A percentile compares a stretch with the other conserved stretches of the same genome.
Conservation (phyloP, 1,139 yeast species). For the Yamadazyma friedrichii region DNA sequence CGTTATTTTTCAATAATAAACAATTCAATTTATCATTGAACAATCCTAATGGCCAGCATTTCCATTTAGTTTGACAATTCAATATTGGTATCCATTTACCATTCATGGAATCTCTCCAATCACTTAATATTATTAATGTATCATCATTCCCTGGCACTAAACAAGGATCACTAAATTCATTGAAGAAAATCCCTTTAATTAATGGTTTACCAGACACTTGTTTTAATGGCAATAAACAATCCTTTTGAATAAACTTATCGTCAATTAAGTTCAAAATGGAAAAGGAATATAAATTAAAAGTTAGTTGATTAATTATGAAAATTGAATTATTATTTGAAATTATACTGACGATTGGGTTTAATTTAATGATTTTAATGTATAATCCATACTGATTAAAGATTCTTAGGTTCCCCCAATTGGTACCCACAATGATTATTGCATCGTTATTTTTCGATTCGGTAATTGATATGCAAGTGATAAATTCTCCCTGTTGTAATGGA, state of each 20-base stretch:
- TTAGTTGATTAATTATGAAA: constrained; percentile 33
- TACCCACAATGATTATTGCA: constrained; percentile 40
- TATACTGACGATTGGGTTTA: constrained; percentile 38
- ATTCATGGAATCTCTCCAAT: constrained; percentile 77
- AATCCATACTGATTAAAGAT: constrained; percentile 42
- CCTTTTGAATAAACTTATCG: constrained; percentile 41
- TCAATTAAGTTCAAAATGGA: constrained; percentile 37
- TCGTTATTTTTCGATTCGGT: constrained; percentile 22
- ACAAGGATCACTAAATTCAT: constrained; percentile 85
- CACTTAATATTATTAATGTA: constrained; percentile 61
- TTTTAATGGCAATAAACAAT: constrained; percentile 37
- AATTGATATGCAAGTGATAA: constrained; percentile 37
- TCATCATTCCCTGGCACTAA: constrained; percentile 72
- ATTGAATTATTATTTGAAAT: constrained; percentile 34
- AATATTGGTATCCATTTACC: constrained; percentile 89
- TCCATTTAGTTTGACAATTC: constrained; percentile 58
- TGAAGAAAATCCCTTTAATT: constrained; percentile 74
- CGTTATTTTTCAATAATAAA: constrained; percentile 65
- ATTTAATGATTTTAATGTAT: constrained; percentile 38
- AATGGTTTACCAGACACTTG: constrained; percentile 25
- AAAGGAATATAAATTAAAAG: constrained; percentile 30
- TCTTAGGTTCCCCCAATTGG: constrained; percentile 41
- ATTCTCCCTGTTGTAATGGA: constrained; percentile 36
- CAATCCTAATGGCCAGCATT: constrained; percentile 88
- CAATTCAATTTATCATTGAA: constrained; percentile 68